Evolutionary conservation across 2,329 filamentous ascomycete species (phyloP), one percentile per base, ranked within the genome.

Genomic region (Dactylonectria estremocensis): DNA sequence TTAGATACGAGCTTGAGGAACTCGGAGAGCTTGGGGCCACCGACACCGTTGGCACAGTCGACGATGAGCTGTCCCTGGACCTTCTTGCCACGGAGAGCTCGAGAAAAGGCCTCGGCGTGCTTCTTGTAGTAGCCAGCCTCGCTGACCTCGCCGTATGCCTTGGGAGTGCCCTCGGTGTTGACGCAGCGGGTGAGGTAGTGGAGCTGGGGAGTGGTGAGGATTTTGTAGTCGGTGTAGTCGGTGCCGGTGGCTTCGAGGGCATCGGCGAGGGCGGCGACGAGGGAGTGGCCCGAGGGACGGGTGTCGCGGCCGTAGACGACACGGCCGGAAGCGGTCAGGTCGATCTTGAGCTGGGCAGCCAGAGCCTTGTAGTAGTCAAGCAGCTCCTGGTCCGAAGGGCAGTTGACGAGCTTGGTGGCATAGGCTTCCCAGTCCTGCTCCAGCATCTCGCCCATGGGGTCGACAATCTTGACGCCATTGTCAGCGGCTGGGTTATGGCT

Each of bases 381-480:
- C 45, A 98, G 90, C 57, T 91, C 89, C 71, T 94, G 88, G 76
- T 97, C 92, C 68, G 88, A 89, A 18, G 90, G 84, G 70, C 93
- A 91, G 82, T 99, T 99, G 78, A 97, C 95, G 69, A 99, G 91
- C 76, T 89, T 89, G 40, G 96, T 98, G 61, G 95, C 95, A 80
- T 95, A 92, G 43, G 87, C 86, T 84, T 99, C 96, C 96, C 96
- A 99, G 68, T 95, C 93, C 81, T 95, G 92, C 89, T 97, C 94
- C 56, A 97, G 88, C 96, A 98, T 98, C 82, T 98, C 96, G 72
- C 96, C 95, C 91, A 97, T 93, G 13, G 96, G 96, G 81, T 99
- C 96, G 70, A 99, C 94, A 74, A 99, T 90, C 88, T 97, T 97
- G 80, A 97, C 92, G 58, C 95, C 95, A 81, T 97, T 97, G 83